Evolutionary conservation across 345 rosid species (phyloP).

Genomic region (Linum tenue): DNA sequence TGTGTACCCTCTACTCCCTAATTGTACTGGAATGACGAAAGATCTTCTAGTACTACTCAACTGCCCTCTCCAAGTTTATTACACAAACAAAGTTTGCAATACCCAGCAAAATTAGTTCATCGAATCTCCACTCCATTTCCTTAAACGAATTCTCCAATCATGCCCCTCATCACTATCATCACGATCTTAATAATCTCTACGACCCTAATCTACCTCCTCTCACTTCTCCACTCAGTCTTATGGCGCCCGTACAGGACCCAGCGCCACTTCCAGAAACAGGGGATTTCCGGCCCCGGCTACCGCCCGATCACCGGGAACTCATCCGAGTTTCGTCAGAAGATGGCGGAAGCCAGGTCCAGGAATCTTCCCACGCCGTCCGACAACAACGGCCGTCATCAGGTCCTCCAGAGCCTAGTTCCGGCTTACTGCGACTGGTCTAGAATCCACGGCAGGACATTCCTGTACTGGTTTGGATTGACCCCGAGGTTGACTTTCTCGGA

Average conservation of each 20-base stretch:
- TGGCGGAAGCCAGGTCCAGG: slow-evolving; percentile 34
- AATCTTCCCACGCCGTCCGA: slow-evolving; percentile 14
- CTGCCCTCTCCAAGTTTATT: too few relatives aligned
- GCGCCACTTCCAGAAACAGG: slow-evolving; percentile 41
- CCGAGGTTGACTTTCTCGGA: slow-evolving; percentile 61
- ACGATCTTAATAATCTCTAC: too few relatives aligned
- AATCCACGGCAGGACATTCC: slow-evolving; percentile 46
- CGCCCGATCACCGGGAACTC: slow-evolving; percentile 53
- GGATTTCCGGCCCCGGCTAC: slow-evolving; percentile 52
- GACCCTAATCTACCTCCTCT: neutral
- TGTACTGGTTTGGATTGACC: slow-evolving; percentile 69
- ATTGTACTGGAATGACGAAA: too few relatives aligned
- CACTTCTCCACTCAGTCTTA: slow-evolving; percentile 24
- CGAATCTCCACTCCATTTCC: too few relatives aligned
- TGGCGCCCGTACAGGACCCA: slow-evolving; percentile 55
- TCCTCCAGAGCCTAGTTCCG: slow-evolving; percentile 41
- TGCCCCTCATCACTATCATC: too few relatives aligned
- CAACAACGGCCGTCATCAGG: slow-evolving; percentile 21
- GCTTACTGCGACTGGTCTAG: slow-evolving; percentile 52
- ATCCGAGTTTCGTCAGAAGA: slow-evolving; percentile 34
- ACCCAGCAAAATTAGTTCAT: too few relatives aligned
- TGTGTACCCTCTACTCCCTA: too few relatives aligned
- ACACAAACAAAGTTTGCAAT: too few relatives aligned
- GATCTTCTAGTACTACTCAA: too few relatives aligned
- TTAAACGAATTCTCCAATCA: too few relatives aligned